phyloP scores from a whole-genome alignment of 345 rosid species.

The Hibiscus syriacus region DNA sequence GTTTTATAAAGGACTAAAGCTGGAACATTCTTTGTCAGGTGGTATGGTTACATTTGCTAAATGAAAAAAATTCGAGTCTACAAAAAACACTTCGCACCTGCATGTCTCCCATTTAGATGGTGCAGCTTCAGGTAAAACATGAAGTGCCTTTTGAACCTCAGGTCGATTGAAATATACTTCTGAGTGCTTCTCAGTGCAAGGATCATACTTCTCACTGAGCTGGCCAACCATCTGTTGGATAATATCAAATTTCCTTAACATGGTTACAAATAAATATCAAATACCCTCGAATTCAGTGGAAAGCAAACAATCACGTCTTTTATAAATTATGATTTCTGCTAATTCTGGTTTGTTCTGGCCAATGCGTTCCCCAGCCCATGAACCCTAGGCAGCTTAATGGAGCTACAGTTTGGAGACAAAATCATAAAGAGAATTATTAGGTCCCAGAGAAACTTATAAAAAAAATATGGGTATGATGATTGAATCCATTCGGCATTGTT shows the following conservation, averaged over 20 bases:
- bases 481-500: background rate
- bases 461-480: background rate
- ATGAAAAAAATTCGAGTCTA: background rate
- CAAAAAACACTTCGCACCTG: constrained; percentile 39
- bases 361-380: background rate
- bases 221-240: constrained; percentile 42
- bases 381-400: background rate
- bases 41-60: background rate
- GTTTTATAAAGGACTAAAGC: background rate
- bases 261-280: background rate
- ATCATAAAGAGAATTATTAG: background rate
- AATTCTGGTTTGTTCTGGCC: background rate
- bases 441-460: background rate
- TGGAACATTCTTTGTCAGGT: background rate
- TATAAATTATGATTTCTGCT: background rate
- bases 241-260: constrained; percentile 10
- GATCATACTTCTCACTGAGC: constrained; percentile 72
- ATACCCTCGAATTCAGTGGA: background rate
- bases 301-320: background rate
- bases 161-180: constrained; percentile 70
- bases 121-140: constrained; percentile 58
- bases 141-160: constrained; percentile 75
- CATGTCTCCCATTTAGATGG: constrained; percentile 83
- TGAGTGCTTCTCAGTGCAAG: constrained; percentile 90
- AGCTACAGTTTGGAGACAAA: background rate